These are phyloP conservation scores for Patellaria atrata DNA, from an alignment of 495 filamentous ascomycete genomes.

Conservation along the genomic window DNA sequence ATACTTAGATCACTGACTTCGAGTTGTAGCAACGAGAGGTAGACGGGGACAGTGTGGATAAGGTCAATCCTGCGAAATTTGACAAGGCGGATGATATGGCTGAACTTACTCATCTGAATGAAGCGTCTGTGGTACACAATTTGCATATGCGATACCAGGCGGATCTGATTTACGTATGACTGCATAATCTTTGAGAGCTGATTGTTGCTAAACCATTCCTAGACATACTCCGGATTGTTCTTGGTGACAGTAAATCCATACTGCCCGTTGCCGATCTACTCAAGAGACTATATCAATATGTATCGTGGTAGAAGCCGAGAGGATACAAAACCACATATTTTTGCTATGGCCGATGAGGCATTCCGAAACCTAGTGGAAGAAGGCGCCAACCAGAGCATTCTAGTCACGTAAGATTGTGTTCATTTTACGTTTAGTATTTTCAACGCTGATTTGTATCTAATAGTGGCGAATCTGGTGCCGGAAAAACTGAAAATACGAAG, in stretches of 20 bases:
- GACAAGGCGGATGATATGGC: slow-evolving; percentile 99
- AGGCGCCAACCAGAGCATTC: slow-evolving; percentile 90
- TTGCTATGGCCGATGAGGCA: slow-evolving; percentile 94
- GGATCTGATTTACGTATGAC: slow-evolving; percentile 76
- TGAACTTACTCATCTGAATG: slow-evolving; percentile 92
- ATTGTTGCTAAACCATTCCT: slow-evolving; percentile 6
- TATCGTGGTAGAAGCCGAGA: slow-evolving; percentile 82
- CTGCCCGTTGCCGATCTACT: slow-evolving; percentile 87
- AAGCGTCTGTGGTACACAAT: slow-evolving; percentile 96
- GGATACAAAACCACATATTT: slow-evolving; percentile 95
- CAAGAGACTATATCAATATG: slow-evolving; percentile 91
- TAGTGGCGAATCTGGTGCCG: slow-evolving; percentile 88
- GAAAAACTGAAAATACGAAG: slow-evolving; percentile 99
- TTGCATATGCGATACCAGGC: slow-evolving; percentile 85
- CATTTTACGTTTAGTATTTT: not conserved
- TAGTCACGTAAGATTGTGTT: slow-evolving; percentile 58
- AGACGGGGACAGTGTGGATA: slow-evolving; percentile 75
- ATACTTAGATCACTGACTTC: not conserved
- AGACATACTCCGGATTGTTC: slow-evolving; percentile 96
- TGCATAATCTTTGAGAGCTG: not conserved
- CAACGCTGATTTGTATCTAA: slow-evolving; percentile 5
- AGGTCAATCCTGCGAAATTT: slow-evolving; percentile 98
- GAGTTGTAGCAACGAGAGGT: slow-evolving; percentile 69
- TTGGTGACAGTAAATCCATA: slow-evolving; percentile 97
- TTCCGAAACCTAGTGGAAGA: slow-evolving; percentile 93